These are phyloP conservation scores for Typha latifolia DNA, from an alignment of 176 grass and related monocot genomes.

Conservation along the genomic window DNA sequence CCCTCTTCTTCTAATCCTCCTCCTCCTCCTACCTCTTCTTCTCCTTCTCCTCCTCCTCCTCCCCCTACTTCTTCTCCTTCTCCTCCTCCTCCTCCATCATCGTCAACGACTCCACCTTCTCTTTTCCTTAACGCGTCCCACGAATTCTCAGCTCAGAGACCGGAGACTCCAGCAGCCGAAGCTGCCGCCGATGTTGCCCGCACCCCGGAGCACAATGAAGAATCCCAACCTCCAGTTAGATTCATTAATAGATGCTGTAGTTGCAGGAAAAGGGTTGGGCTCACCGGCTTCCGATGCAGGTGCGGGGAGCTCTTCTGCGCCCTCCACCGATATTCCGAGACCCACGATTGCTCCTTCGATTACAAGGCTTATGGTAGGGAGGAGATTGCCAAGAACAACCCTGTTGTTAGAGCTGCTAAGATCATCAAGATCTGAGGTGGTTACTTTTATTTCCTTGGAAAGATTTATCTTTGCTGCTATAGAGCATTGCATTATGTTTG, in stretches of 20 bases:
- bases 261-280: conserved; percentile 33
- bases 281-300: conserved; percentile 38
- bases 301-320: conserved; percentile 42
- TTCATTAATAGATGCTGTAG: conserved; percentile 33
- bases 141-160: conserved; percentile 9
- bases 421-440: conserved; percentile 47
- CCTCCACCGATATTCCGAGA: conserved; percentile 39
- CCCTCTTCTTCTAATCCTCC: conserved; percentile 29
- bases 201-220: conserved; percentile 3
- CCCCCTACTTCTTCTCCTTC: too few relatives aligned
- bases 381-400: conserved; percentile 47
- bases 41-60: neutral
- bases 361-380: conserved; percentile 42
- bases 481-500: too few relatives aligned
- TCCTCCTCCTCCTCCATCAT: too few relatives aligned
- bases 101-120: neutral
- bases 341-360: conserved; percentile 43
- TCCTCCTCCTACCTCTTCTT: conserved; percentile 6
- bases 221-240: conserved; percentile 16
- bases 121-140: conserved; percentile 18
- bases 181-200: neutral
- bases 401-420: conserved; percentile 40
- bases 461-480: too few relatives aligned
- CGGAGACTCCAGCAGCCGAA: conserved; percentile 7
- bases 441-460: too few relatives aligned